Conservation (phyloP, 2,329 filamentous ascomycete species). For the Colletotrichum limetticola region DNA sequence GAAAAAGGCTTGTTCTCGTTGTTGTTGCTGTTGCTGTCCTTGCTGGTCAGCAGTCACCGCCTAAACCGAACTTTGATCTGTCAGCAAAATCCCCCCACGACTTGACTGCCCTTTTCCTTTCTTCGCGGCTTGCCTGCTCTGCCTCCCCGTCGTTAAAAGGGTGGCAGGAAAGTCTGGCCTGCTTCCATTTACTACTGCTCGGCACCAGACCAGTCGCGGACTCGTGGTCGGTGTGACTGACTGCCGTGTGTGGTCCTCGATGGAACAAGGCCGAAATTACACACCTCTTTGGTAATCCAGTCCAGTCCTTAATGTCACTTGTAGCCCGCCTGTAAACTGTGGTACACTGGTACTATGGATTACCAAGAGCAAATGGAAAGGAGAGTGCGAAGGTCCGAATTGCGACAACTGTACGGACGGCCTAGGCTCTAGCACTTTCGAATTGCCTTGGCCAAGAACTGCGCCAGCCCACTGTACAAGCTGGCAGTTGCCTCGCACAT, state of each 20-base stretch:
- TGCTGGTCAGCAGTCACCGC: conserved; percentile 19
- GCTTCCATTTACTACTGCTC: not conserved
- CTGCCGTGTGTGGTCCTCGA: not conserved
- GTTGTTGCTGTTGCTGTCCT: no score
- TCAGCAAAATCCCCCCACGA: conserved; percentile 19
- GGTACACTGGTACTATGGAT: no score
- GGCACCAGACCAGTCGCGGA: not conserved
- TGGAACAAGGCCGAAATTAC: not conserved
- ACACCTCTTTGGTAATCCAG: not conserved
- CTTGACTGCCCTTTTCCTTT: not conserved
- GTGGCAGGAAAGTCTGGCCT: not conserved
- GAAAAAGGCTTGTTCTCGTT: conserved; percentile 4
- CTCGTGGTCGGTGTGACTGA: conserved; percentile 17
- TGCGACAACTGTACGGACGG: not conserved
- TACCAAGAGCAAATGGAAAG: not conserved
- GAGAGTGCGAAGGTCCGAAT: not conserved
- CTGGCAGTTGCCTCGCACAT: not conserved
- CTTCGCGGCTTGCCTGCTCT: not conserved
- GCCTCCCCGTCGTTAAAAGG: not conserved
- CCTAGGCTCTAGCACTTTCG: not conserved
- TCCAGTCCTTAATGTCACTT: not conserved
- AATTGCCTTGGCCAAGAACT: not conserved
- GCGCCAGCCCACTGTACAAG: not conserved
- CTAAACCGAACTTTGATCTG: conserved; percentile 15
- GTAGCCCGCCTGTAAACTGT: not conserved